These are phyloP conservation scores for Puccinia hordei DNA, from an alignment of 1,284 basidiomycete genomes.

Conservation along the genomic window DNA sequence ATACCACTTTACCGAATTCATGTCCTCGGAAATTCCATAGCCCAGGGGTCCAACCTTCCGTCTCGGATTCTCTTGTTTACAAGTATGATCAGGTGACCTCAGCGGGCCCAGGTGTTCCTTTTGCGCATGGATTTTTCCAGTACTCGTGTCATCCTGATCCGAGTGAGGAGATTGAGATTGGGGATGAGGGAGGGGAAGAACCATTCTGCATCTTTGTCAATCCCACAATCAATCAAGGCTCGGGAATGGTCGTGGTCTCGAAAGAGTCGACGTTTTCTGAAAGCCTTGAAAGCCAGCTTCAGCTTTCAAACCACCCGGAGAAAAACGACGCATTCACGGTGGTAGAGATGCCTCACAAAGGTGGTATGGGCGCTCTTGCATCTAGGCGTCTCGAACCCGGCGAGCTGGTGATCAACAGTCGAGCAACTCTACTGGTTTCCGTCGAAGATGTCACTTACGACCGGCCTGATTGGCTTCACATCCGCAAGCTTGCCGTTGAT, in stretches of 20 bases:
- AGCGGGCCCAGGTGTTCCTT: slow-evolving; percentile 4
- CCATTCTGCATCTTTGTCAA: slow-evolving; percentile 34
- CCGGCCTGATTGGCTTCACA: not conserved
- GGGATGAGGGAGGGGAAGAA: not conserved
- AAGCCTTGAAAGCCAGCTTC: slow-evolving; percentile 1
- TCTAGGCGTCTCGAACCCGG: slow-evolving; percentile 7
- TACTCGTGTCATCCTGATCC: slow-evolving; percentile 18
- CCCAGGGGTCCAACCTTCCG: not conserved
- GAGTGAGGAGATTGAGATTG: not conserved
- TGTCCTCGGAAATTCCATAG: not conserved
- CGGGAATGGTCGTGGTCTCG: slow-evolving; percentile 19
- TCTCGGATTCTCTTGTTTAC: slow-evolving; percentile 1
- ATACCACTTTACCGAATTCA: not conserved
- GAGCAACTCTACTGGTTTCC: slow-evolving; percentile 18
- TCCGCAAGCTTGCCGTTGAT: slow-evolving; percentile 37
- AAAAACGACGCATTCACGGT: slow-evolving; percentile 21
- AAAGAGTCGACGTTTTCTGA: not conserved
- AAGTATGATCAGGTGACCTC: slow-evolving; percentile 24
- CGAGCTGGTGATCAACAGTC: slow-evolving; percentile 25
- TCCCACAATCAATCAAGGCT: slow-evolving; percentile 26
- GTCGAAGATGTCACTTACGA: slow-evolving; percentile 3
- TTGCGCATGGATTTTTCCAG: slow-evolving; percentile 33
- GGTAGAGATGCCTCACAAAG: slow-evolving; percentile 39
- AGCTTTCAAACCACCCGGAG: not conserved
- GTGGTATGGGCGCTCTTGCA: slow-evolving; percentile 35